Evolutionary conservation across 2,329 filamentous ascomycete species (phyloP).

Genomic region (Sporothrix protearum): DNA sequence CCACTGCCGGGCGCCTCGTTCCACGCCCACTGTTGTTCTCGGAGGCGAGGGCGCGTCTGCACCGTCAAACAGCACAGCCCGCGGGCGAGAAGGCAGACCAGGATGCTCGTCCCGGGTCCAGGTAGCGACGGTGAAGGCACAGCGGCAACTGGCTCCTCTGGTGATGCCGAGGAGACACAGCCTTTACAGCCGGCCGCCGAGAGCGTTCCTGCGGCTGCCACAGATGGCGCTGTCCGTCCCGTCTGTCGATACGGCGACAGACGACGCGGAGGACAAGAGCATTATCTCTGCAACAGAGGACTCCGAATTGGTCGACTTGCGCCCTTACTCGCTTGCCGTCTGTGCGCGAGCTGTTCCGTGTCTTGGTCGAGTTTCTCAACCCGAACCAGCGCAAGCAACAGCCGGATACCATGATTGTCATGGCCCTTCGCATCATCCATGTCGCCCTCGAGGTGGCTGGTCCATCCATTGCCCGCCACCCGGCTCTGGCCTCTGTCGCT

Average conservation of each 20-base stretch:
- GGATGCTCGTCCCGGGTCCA: background rate
- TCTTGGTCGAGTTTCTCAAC: slow-evolving; percentile 88
- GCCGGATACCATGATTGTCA: slow-evolving; percentile 92
- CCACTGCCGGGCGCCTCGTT: slow-evolving; percentile 22
- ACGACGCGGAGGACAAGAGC: slow-evolving; percentile 27
- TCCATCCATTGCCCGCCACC: slow-evolving; percentile 89
- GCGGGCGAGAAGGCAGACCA: background rate
- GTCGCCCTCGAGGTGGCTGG: slow-evolving; percentile 95
- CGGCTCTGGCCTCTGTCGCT: slow-evolving; percentile 78
- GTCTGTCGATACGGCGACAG: slow-evolving; percentile 22
- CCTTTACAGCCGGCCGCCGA: background rate
- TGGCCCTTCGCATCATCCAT: slow-evolving; percentile 95
- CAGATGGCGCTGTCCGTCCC: slow-evolving; percentile 17
- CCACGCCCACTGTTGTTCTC: slow-evolving; percentile 22
- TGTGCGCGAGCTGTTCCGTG: slow-evolving; percentile 89
- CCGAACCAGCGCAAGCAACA: slow-evolving; percentile 90
- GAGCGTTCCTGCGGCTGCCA: background rate
- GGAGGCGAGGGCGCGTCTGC: background rate
- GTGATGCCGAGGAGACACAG: slow-evolving; percentile 23
- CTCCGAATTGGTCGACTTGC: slow-evolving; percentile 57
- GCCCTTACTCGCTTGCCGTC: slow-evolving; percentile 93
- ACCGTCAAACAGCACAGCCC: background rate
- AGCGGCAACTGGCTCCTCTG: background rate
- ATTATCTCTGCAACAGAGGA: slow-evolving; percentile 30
- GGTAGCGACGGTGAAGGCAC: slow-evolving; percentile 17